Evolutionary conservation across 1,284 basidiomycete species (phyloP).

Genomic region (Fomitopsis betulina): DNA sequence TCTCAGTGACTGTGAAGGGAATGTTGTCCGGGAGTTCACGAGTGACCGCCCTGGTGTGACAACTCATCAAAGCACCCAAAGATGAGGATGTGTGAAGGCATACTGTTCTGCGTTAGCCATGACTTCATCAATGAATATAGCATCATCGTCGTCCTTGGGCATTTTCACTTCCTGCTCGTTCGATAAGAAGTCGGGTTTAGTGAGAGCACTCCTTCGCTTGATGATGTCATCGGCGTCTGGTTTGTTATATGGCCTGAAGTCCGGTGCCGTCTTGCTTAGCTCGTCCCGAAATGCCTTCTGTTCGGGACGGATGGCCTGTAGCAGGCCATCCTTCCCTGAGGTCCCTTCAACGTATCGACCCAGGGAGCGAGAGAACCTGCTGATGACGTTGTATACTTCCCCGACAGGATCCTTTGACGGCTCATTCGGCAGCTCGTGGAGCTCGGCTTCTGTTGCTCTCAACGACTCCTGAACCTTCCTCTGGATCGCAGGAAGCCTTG

Average conservation of each 20-base stretch:
- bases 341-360: conserved; percentile 45
- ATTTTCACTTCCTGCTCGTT: conserved; percentile 29
- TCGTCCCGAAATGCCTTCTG: conserved; percentile 42
- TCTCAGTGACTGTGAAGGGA: conserved; percentile 55
- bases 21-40: conserved; percentile 64
- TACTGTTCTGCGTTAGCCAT: conserved; percentile 43
- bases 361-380: conserved; percentile 42
- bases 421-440: conserved; percentile 42
- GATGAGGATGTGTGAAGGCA: background rate
- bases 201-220: background rate
- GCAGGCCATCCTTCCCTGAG: conserved; percentile 41
- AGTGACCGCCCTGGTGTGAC: conserved; percentile 47
- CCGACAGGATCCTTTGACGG: conserved; percentile 50
- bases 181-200: conserved; percentile 33
- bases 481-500: conserved; percentile 60
- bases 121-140: conserved; percentile 57
- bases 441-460: conserved; percentile 29
- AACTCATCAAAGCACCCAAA: background rate
- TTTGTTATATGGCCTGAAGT: conserved; percentile 33
- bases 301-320: conserved; percentile 48
- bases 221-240: conserved; percentile 9
- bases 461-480: conserved; percentile 44
- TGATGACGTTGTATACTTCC: conserved; percentile 48
- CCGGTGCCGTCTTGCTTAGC: conserved; percentile 51
- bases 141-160: conserved; percentile 6